Base-by-base conservation (phyloP, 2,329 filamentous ascomycete species). In the Allantophomopsis cytisporea region DNA sequence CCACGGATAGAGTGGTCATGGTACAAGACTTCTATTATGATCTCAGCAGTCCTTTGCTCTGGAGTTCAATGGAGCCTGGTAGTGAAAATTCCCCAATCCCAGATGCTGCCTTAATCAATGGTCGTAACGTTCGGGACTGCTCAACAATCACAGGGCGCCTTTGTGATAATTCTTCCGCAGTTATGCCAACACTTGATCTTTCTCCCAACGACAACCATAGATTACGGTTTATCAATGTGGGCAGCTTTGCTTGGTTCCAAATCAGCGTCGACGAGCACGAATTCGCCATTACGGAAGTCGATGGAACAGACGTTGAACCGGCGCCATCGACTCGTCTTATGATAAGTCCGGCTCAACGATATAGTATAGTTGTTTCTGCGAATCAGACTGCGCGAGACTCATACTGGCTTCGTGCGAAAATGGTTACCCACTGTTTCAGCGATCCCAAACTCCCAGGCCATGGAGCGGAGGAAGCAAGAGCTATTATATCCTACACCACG, bases 11-110 rank as follows among this genome's bases (percentile, higher is more conserved):
- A 23, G 63, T 80, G 0, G 52, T 85, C 14, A 80, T 81, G 45
- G 58, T 86, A n/a, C 77, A 76, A 14, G 81, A 86, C 49, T 81
- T 81, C 64, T 85, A 86, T 42, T 78, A 85, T 48, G 71, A 79
- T 36, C 54, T 63, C 8, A 68, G 65, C 1, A 60, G 55, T 39
- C 57, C 54, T 30, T 52, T 64, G 14, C 52, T 66, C 40, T 51
- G 54, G 34, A 50, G 55, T 4, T 49, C 56, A 28, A 50, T 66
- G 33, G 59, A 60, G 38, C 60, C 62, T 30, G 62, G 61, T 2
- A 60, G 54, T 39, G 63, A 66, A 45, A 51, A 56, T 40, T 57
- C 61, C 17, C 63, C 63, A 12, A 58, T 61, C 31, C 63, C 63
- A 15, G 56, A 78, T 39, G 61, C 61, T 35, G 63, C 60, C 11